These are phyloP conservation scores for Ophiostoma ips DNA, from an alignment of 2,329 filamentous ascomycete genomes.

Conservation along the genomic window DNA sequence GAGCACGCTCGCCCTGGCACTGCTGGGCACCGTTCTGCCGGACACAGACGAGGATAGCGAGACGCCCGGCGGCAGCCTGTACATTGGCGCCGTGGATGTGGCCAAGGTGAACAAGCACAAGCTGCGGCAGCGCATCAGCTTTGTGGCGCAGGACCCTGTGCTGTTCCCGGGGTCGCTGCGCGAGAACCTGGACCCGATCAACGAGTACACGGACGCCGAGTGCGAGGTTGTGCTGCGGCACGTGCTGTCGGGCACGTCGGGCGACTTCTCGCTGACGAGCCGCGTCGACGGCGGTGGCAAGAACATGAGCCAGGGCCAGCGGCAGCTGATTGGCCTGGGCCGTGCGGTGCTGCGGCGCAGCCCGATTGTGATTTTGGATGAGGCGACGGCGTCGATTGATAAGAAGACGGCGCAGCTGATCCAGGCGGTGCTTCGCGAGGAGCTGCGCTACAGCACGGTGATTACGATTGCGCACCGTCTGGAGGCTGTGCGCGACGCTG, in stretches of 20 bases:
- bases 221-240: conserved; percentile 40
- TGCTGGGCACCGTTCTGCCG: conserved; percentile 42
- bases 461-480: conserved; percentile 54
- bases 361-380: conserved; percentile 48
- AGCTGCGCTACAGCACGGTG: conserved; percentile 42
- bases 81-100: conserved; percentile 40
- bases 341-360: conserved; percentile 45
- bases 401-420: conserved; percentile 42
- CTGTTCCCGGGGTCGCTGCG: conserved; percentile 45
- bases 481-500: conserved; percentile 46
- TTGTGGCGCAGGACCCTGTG: conserved; percentile 51
- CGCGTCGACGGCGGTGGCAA: conserved; percentile 44
- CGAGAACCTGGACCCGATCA: conserved; percentile 56
- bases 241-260: conserved; percentile 33
- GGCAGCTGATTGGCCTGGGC: conserved; percentile 47
- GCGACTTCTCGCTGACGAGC: conserved; percentile 30
- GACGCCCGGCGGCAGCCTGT: conserved; percentile 31
- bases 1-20: conserved; percentile 53
- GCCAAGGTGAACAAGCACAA: conserved; percentile 37
- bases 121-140: conserved; percentile 43
- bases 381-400: conserved; percentile 51
- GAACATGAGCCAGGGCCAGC: conserved; percentile 48
- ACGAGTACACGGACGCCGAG: conserved; percentile 38
- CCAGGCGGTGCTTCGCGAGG: conserved; percentile 41
- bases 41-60: conserved; percentile 15